phyloP scores from a whole-genome alignment of 805 yeast species.

The Suhomyces sp. region DNA sequence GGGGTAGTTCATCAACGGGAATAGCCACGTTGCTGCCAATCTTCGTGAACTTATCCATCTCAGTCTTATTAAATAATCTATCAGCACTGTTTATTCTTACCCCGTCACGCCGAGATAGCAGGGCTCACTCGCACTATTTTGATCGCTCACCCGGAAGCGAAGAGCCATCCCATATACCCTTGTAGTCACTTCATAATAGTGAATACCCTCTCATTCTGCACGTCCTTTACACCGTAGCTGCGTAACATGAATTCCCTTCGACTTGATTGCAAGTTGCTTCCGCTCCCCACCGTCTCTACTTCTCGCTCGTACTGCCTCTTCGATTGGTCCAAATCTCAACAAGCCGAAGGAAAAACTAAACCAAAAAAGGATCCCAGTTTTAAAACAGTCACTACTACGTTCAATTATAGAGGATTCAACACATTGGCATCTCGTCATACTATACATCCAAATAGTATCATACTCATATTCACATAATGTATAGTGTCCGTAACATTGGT shows the following conservation, averaged over 20 bases:
- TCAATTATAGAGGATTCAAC: neutral
- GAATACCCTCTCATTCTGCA: neutral
- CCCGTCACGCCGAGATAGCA: neutral
- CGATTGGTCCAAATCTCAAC: slow-evolving; percentile 5
- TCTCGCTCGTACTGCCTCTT: neutral
- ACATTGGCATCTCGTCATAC: neutral
- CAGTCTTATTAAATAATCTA: neutral
- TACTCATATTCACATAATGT: slow-evolving; percentile 1
- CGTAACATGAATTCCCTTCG: neutral
- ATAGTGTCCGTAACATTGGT: slow-evolving; percentile 2
- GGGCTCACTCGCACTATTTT: neutral
- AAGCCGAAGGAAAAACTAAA: slow-evolving; percentile 3
- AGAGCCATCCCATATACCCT: neutral
- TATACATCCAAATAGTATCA: neutral
- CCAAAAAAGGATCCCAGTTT: neutral
- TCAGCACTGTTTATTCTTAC: neutral
- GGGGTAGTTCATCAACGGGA: neutral
- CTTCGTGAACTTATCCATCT: neutral
- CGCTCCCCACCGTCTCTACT: neutral
- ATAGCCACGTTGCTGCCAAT: neutral
- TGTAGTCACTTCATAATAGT: neutral
- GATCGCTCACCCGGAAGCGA: neutral
- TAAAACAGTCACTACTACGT: neutral
- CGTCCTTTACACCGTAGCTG: neutral
- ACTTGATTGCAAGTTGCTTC: neutral